These are phyloP conservation scores for Cryphonectria naterciae DNA, from an alignment of 2,329 filamentous ascomycete species.

Conservation along the genomic window DNA sequence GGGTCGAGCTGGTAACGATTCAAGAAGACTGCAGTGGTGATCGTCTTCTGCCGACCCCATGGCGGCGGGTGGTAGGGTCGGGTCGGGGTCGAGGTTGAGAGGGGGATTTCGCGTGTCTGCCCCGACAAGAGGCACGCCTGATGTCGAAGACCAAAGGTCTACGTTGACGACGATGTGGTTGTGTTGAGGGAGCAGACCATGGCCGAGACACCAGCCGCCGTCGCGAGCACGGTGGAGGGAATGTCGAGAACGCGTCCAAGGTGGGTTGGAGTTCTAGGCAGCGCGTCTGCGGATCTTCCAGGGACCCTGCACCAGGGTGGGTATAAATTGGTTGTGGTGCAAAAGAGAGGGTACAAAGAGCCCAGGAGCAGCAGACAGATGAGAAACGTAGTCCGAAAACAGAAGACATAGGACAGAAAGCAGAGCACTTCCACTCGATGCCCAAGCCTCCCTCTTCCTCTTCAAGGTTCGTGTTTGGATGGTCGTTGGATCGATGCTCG, in stretches of 20 bases:
- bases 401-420: not conserved
- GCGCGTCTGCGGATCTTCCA: constrained; percentile 6
- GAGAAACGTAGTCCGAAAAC: not conserved
- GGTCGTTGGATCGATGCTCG: not conserved
- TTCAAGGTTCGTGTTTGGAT: not conserved
- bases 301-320: constrained; percentile 18
- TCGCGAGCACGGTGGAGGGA: not conserved
- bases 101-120: constrained; percentile 4
- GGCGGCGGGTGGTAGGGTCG: constrained; percentile 30
- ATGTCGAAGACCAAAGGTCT: constrained; percentile 19
- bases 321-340: not conserved
- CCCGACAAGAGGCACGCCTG: constrained; percentile 32
- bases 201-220: constrained; percentile 10
- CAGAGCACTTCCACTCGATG: not conserved
- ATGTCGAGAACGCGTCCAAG: constrained; percentile 7
- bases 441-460: not conserved
- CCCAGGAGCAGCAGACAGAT: not conserved
- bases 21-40: constrained; percentile 47
- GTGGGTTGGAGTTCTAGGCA: not conserved
- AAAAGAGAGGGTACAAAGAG: not conserved
- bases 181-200: constrained; percentile 20
- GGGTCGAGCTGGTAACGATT: constrained; percentile 60
- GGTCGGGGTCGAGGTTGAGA: constrained; percentile 23
- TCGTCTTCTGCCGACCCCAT: constrained; percentile 26
- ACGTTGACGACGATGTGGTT: constrained; percentile 13